Evolutionary conservation across 1,139 yeast species (phyloP), one percentile per base, ranked within the genome.

Genomic region (Saccharomyces hybrid): DNA sequence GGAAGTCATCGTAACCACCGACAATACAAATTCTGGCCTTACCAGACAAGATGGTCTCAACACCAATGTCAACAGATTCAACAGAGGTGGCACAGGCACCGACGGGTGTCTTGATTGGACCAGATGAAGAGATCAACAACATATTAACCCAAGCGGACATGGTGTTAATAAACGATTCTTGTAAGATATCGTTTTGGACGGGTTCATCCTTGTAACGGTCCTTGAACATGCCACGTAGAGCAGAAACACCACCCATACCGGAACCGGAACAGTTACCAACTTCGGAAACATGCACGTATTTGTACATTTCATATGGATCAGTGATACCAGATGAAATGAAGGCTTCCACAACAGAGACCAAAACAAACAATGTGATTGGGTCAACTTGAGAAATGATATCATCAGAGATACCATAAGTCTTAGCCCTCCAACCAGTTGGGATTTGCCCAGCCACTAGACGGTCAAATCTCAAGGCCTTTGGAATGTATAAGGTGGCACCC

Each of bases 91-190:
- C 99, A 80, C 99, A 93, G 50, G 99, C 99, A 78, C 97, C 99
- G 57, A 93, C 99, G 55, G 99, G 98, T 31, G 99, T 93, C 81
- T 91, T 91, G 73, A 91, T 90, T 59, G 99, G 99, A 76, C 99
- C 99, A 58, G 97, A 88, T n/a, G 98, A 86, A 26, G 98, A 91
- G 61, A 93, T 79, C 72, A 93, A 79, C 79, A 93, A 81, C 99
- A 93, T 93, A 71, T 93, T 93, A 63, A 93, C 97, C 99, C 99
- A 93, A 60, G 99, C 99, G 63, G 97, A 82, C 98, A 93, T 93
- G 57, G 99, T 93, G 80, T 93, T 93, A 76, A 95, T 90, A 76
- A 93, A 93, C 56, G 99, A 91, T 75, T 93, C 99, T 77, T 91
- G 99, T 67, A 93, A 79, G 65, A 93, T 86, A 75, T 93, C 99